phyloP scores from a whole-genome alignment of 2,329 filamentous ascomycete genomes.

The Coleophoma crateriformis region DNA sequence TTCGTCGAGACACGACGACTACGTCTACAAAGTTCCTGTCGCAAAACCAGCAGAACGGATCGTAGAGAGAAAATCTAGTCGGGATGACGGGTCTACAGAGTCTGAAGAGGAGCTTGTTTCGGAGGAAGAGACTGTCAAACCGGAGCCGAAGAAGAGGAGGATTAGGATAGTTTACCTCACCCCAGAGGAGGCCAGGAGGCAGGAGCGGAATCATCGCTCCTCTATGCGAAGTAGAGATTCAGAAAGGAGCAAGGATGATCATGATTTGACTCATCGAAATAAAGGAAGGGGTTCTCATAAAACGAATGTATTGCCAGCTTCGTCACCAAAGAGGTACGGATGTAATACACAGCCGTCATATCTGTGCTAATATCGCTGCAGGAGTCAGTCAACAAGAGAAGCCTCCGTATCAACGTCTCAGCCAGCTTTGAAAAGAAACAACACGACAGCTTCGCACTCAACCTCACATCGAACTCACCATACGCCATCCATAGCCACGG shows the following conservation, averaged over 20 bases:
- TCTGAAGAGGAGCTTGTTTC: conserved; percentile 9
- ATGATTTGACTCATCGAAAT: conserved; percentile 12
- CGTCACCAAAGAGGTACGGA: conserved; percentile 19
- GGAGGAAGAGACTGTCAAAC: conserved; percentile 6
- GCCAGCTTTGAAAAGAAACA: conserved; percentile 14
- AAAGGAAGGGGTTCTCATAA: conserved; percentile 13
- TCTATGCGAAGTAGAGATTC: conserved; percentile 3
- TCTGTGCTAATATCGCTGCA: conserved; percentile 4
- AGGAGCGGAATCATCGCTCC: conserved; percentile 1
- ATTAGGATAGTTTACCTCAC: conserved; percentile 19
- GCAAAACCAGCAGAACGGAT: conserved; percentile 6
- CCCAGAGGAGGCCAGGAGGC: conserved; percentile 11
- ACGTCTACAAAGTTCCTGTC: conserved; percentile 15
- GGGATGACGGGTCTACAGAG: conserved; percentile 16
- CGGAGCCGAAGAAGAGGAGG: conserved; percentile 16
- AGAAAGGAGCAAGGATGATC: conserved; percentile 4
- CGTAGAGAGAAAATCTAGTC: conserved; percentile 12
- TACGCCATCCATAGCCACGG: conserved; percentile 9
- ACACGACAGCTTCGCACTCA: conserved; percentile 17
- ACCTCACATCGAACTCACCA: conserved; percentile 7
- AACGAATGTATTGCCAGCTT: conserved; percentile 3
- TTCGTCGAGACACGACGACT: conserved; percentile 11
- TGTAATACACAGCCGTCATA: not conserved
- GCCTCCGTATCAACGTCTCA: conserved; percentile 5
- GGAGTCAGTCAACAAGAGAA: conserved; percentile 11